These are phyloP conservation scores for Parascedosporium putredinis DNA, from an alignment of 2,329 filamentous ascomycete genomes.

Conservation along the genomic window DNA sequence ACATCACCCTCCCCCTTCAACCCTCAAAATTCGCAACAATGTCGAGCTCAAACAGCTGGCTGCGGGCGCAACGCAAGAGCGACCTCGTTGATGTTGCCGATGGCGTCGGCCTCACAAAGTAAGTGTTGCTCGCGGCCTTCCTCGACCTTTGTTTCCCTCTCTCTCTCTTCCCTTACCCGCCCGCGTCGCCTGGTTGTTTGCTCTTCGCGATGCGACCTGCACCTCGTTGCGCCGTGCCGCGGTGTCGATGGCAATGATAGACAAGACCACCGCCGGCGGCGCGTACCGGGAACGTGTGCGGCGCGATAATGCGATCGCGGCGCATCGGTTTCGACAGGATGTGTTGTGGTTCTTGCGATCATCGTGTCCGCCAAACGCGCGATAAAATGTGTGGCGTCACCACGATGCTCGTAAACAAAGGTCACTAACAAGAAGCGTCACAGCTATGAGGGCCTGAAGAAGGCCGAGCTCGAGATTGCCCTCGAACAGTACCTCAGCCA, in stretches of 20 bases:
- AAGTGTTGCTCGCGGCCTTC: slow-evolving; percentile 26
- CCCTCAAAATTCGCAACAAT: slow-evolving; percentile 27
- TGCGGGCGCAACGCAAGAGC: slow-evolving; percentile 72
- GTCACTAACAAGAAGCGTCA: background rate
- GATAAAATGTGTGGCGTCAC: no score
- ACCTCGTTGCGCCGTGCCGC: no score
- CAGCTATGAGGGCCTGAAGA: slow-evolving; percentile 63
- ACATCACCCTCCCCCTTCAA: background rate
- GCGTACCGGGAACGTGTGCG: no score
- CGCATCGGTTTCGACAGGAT: no score
- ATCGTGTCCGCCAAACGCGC: no score
- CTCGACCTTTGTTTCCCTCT: background rate
- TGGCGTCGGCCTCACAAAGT: slow-evolving; percentile 62
- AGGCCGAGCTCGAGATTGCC: slow-evolving; percentile 65
- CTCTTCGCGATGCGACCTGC: no score
- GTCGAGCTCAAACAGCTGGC: slow-evolving; percentile 57
- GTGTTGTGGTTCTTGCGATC: no score
- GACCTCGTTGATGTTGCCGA: slow-evolving; percentile 69
- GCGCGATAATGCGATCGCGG: no score
- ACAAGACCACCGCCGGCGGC: no score
- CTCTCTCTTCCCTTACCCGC: background rate
- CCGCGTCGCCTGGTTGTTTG: background rate
- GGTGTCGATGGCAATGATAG: no score
- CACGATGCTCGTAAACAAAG: background rate
- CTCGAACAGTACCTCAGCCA: slow-evolving; percentile 64